Evolutionary conservation across 1,284 basidiomycete genomes (phyloP), one percentile per base, ranked within the genome.

Genomic region (Singerocomus inundabilis): DNA sequence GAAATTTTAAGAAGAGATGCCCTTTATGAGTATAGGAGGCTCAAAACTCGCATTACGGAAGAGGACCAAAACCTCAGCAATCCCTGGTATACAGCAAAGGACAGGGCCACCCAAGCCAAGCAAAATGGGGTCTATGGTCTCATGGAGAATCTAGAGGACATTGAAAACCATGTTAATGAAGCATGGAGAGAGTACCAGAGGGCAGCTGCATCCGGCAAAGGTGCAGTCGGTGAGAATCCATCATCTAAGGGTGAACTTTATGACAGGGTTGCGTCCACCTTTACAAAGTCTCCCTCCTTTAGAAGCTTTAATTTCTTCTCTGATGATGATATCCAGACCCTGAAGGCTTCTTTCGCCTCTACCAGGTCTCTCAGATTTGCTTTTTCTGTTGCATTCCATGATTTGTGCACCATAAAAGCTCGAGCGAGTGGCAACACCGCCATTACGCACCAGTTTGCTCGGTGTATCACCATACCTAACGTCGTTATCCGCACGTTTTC

Each of bases 291-390:
- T 8, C 64, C 61, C 12, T 0, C 7, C 1, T 63, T 69, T 38
- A 36, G 30, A 35, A 37, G 37, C 1, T 58, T 67, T 35, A 18
- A 48, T 1, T 54, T 54, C 6, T 48, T 60, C 6, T 61, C 70
- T 2, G 67, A 70, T 8, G 59, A 62, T 2, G 63, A 76, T 24
- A 49, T 77, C 1, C 62, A 70, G 15, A 64, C 61, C 12, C 54
- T 82, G 18, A 81, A 77, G 56, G 80, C 80, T 0, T 81, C 80
- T 0, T 77, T 70, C 36, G 80, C 81, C 0, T 74, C 75, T 36
- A 30, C 15, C 0, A 53, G 49, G 5, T 49, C 45, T 1, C 21
- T 54, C 0, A 31, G 9, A 0, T 81, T 82, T 47, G 76, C 63
- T 0, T 79, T 80, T 53, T 51, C 52, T 1, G 69, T 81, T 24